Evolutionary conservation across 2,329 filamentous ascomycete genomes (phyloP).

Genomic region (Penicillium palitans): DNA sequence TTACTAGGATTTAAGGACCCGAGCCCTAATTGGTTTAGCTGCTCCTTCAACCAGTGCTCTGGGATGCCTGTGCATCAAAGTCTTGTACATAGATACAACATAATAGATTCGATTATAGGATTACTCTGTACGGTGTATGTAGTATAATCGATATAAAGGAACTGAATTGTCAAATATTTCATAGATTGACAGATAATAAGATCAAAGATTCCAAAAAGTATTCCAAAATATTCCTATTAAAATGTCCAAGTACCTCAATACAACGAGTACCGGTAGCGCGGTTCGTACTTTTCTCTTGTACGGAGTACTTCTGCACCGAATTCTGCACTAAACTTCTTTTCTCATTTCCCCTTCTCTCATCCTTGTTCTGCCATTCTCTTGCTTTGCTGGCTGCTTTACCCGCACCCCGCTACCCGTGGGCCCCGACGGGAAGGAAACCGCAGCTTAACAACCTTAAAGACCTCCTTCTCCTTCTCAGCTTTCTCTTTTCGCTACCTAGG

Average conservation of each 20-base stretch:
- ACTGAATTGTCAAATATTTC: background rate
- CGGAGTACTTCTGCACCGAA: background rate
- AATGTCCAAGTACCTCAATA: background rate
- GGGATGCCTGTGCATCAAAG: background rate
- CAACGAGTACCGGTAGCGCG: background rate
- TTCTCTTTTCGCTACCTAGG: background rate
- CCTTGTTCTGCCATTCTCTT: background rate
- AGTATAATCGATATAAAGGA: no score
- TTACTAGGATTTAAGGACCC: background rate
- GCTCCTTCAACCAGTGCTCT: background rate
- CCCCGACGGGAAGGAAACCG: background rate
- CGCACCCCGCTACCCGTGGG: background rate
- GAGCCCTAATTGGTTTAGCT: background rate
- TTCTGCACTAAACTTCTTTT: background rate
- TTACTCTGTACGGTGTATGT: background rate
- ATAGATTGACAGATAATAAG: background rate
- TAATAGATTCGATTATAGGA: background rate
- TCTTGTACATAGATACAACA: background rate
- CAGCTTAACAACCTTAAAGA: background rate
- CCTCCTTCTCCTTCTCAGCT: background rate
- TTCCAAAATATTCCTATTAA: no score
- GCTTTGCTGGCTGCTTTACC: background rate
- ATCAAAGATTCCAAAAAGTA: background rate
- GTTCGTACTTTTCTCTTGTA: constrained; percentile 1
- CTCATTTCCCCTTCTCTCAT: constrained; percentile 7